Conservation (phyloP, 306 rosid genomes). For the Rubus idaeus region DNA sequence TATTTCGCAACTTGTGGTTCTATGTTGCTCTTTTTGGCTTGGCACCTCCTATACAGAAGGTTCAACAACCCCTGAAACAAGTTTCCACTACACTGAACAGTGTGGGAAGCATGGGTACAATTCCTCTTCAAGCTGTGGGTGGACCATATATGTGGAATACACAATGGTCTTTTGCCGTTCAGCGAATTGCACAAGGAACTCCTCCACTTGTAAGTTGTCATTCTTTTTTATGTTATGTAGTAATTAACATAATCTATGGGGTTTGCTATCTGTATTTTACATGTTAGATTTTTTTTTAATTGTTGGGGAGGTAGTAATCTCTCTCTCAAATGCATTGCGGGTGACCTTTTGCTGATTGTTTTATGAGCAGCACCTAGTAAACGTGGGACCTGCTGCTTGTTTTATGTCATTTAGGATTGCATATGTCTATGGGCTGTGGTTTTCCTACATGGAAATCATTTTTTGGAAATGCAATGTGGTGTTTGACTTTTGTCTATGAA, state of each 20-base stretch:
- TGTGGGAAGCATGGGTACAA: conserved; percentile 72
- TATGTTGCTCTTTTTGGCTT: conserved; percentile 96
- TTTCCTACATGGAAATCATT: background rate
- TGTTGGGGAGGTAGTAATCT: too few relatives aligned
- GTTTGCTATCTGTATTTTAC: background rate
- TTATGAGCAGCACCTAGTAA: background rate
- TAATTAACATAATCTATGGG: background rate
- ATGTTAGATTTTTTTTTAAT: background rate
- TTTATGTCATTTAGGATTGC: background rate
- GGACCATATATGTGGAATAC: conserved; percentile 98
- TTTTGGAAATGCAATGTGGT: background rate
- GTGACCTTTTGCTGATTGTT: background rate
- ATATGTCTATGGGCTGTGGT: background rate
- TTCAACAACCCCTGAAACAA: conserved; percentile 57
- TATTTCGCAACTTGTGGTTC: conserved; percentile 98
- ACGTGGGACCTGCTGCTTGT: background rate
- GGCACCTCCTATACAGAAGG: conserved; percentile 87
- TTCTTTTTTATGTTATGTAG: background rate
- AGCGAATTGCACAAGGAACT: conserved; percentile 88
- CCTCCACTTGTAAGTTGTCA: conserved; percentile 89
- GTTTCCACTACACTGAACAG: conserved; percentile 80
- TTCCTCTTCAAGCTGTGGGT: conserved; percentile 88
- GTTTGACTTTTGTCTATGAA: background rate
- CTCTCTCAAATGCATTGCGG: too few relatives aligned
- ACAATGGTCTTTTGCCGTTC: conserved; percentile 89